phyloP scores from a whole-genome alignment of 495 filamentous ascomycete species.

The Hamigera avellanea region DNA sequence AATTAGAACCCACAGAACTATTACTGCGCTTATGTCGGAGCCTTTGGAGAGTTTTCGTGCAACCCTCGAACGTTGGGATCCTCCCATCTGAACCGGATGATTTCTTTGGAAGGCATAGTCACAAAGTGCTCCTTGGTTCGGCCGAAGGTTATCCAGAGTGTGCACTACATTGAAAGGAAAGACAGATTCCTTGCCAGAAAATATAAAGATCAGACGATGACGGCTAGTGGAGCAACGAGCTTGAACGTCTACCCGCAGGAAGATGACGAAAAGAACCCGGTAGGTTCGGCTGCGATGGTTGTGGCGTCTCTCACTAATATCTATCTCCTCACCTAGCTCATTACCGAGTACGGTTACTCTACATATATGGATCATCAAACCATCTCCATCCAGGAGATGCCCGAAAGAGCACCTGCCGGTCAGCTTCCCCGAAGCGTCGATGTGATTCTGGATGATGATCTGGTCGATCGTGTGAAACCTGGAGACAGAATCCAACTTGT shows the following conservation, averaged over 20 bases:
- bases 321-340: constrained; percentile 38
- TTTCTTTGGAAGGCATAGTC: constrained; percentile 95
- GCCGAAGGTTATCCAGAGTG: constrained; percentile 94
- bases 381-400: constrained; percentile 99
- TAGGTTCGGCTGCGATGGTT: constrained; percentile 18
- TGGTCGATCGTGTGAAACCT: constrained; percentile 91
- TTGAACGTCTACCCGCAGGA: constrained; percentile 90
- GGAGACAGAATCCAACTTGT: constrained; percentile 95
- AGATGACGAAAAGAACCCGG: constrained; percentile 70
- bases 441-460: constrained; percentile 91
- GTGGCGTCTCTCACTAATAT: constrained; percentile 6
- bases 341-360: constrained; percentile 92
- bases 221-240: constrained; percentile 71
- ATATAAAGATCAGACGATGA: constrained; percentile 95
- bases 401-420: constrained; percentile 88
- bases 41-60: constrained; percentile 88
- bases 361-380: constrained; percentile 96
- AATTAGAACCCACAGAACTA: constrained; percentile 47
- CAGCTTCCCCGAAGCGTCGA: constrained; percentile 96
- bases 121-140: constrained; percentile 91
- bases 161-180: constrained; percentile 84
- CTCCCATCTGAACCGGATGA: constrained; percentile 83
- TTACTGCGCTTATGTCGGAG: constrained; percentile 90
- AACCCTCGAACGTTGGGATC: constrained; percentile 90
- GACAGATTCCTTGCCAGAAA: constrained; percentile 72